Evolutionary conservation across 805 yeast genomes (phyloP).

Genomic region (Metschnikowia chrysomelidarum): DNA sequence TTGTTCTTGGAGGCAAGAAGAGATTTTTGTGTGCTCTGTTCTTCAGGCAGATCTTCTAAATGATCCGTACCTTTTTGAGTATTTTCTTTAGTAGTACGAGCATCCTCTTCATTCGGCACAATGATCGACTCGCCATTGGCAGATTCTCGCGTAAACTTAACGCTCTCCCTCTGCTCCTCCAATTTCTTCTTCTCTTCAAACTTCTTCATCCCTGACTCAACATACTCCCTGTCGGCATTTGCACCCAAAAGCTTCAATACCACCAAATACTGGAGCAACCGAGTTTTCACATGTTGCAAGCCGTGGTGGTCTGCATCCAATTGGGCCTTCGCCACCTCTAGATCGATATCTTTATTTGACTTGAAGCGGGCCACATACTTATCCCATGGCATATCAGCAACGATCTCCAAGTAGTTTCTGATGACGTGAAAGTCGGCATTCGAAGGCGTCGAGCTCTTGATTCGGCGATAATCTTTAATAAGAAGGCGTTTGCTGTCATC

Average conservation of each 20-base stretch:
- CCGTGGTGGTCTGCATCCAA: constrained; percentile 81
- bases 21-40: constrained; percentile 3
- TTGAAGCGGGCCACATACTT: constrained; percentile 29
- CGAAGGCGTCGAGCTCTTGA: constrained; percentile 47
- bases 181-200: constrained; percentile 8
- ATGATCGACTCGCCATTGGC: constrained; percentile 26
- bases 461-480: constrained; percentile 51
- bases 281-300: constrained; percentile 64
- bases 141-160: constrained; percentile 20
- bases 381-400: constrained; percentile 66
- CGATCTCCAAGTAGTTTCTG: constrained; percentile 60
- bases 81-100: constrained; percentile 23
- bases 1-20: constrained; percentile 30
- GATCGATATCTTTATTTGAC: constrained; percentile 47
- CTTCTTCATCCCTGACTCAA: constrained; percentile 7
- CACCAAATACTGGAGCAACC: constrained; percentile 77
- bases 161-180: constrained; percentile 13
- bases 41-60: constrained; percentile 15
- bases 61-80: constrained; percentile 19
- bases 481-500: constrained; percentile 41
- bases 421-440: constrained; percentile 65
- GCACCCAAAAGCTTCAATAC: constrained; percentile 59
- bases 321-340: constrained; percentile 50
- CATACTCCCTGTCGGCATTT: constrained; percentile 31
- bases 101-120: constrained; percentile 38